Conservation (phyloP, 2,329 filamentous ascomycete genomes). For the Cladosporium sphaerospermum region DNA sequence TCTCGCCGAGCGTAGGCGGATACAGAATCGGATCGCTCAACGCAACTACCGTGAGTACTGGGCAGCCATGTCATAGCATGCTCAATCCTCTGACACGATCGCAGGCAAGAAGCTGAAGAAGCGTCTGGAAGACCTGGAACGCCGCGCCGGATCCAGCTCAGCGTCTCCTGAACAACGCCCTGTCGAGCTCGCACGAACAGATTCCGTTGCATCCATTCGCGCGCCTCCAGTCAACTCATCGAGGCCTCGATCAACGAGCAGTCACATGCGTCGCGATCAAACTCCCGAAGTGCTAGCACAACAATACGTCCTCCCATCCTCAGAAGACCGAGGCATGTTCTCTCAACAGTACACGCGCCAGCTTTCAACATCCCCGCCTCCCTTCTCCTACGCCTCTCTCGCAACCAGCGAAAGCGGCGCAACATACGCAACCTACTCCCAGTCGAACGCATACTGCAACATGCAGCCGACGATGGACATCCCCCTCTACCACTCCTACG, state of each 20-base stretch:
- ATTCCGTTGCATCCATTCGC: constrained; percentile 12
- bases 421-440: constrained; percentile 39
- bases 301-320: constrained; percentile 26
- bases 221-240: constrained; percentile 8
- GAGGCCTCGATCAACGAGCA: constrained; percentile 24
- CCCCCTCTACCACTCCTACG: constrained; percentile 50
- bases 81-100: not conserved
- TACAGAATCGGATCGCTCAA: constrained; percentile 97
- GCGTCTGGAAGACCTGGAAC: constrained; percentile 77
- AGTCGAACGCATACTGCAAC: constrained; percentile 17
- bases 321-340: constrained; percentile 61
- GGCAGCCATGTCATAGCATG: not conserved
- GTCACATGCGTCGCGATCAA: constrained; percentile 17
- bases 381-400: constrained; percentile 63
- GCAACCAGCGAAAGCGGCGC: constrained; percentile 54
- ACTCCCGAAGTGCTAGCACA: constrained; percentile 21
- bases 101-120: constrained; percentile 89
- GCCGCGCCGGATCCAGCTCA: constrained; percentile 61
- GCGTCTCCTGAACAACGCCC: constrained; percentile 54
- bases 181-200: constrained; percentile 43
- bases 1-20: constrained; percentile 84
- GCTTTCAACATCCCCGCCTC: constrained; percentile 64
- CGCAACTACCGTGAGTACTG: constrained; percentile 79
- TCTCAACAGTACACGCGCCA: constrained; percentile 60
- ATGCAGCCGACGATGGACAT: constrained; percentile 42